Evolutionary conservation across 2,329 filamentous ascomycete species (phyloP).

Genomic region (Clonostachys rosea): DNA sequence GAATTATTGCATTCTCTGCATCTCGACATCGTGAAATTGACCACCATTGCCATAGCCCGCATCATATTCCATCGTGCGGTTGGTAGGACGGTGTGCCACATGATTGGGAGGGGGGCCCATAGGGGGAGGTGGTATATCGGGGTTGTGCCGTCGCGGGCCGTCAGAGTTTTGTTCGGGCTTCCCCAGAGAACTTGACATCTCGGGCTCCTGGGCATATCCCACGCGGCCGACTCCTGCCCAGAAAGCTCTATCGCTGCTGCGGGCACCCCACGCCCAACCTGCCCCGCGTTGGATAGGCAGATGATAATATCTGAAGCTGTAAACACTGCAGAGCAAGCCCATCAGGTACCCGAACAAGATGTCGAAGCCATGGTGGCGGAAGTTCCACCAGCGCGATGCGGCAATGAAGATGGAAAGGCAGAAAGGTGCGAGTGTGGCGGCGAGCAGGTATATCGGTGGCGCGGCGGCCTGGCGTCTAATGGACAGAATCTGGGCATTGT

Average conservation of each 20-base stretch:
- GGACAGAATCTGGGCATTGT: conserved; percentile 25
- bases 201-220: conserved; percentile 36
- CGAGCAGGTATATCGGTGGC: conserved; percentile 73
- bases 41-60: background rate
- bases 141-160: too few species aligned
- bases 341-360: conserved; percentile 81
- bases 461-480: conserved; percentile 70
- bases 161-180: too few species aligned
- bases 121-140: too few species aligned
- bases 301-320: conserved; percentile 83
- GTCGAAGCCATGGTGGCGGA: conserved; percentile 88
- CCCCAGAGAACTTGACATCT: too few species aligned
- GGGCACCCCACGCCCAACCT: conserved; percentile 85
- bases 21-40: conserved; percentile 4
- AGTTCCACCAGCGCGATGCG: conserved; percentile 84
- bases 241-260: conserved; percentile 69
- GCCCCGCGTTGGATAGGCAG: conserved; percentile 68
- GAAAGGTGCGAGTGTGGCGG: conserved; percentile 66
- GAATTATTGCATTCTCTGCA: conserved; percentile 1
- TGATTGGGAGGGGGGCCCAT: background rate
- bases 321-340: conserved; percentile 65
- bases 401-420: conserved; percentile 75
- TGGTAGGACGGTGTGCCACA: background rate
- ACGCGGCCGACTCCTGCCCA: conserved; percentile 67
- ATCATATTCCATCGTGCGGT: background rate